Base-by-base conservation (phyloP, 495 filamentous ascomycete genomes). In the Talaromyces stipitatus region DNA sequence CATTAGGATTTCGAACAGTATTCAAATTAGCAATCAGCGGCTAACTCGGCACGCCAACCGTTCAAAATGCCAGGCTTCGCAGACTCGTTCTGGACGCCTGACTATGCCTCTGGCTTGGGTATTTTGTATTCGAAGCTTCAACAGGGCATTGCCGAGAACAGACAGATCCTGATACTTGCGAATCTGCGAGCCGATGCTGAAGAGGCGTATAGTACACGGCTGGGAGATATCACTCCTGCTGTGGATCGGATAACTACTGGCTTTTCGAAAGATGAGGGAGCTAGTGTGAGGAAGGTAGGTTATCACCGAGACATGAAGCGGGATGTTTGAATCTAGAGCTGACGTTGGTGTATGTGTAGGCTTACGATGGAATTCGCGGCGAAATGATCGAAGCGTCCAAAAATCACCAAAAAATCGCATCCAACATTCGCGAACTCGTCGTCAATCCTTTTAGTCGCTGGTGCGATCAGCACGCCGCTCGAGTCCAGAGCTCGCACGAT, bases 71-170 rank as follows among this genome's bases (percentile, higher is more conserved):
- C 88, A 60, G 82, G 87, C 38, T 97, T 97, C 72, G 84, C 90
- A 59, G 90, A 92, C 74, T 95, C 91, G 5, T 96, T 97, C 73
- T 97, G 92, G 92, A 92, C 91, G 57, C 83, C 83, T 62, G 92
- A 97, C 76, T 96, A 96, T 73, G 89, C 91, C 61, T 87, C 87
- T 72, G 91, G 94, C 32, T 83, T 99, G 57, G 94, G 92, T 38
- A 92, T 99, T 43, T 83, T 99, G 58, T 99, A 97, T 65, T 87
- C 83, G 65, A 99, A 99, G 75, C 85, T 99, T 46, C 92, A 97
- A 72, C 94, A 99, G 68, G 95, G 94, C 54, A 85, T 91, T 41
- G 82, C 91, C 65, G 95, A 97, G 72, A 95, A 99, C 66, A 89
- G 90, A 71, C 94, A 99, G 71, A 78, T 99, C 47, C 71, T 97